phyloP scores from a whole-genome alignment of 2,329 filamentous ascomycete species.

The Botryosphaeria dothidea region DNA sequence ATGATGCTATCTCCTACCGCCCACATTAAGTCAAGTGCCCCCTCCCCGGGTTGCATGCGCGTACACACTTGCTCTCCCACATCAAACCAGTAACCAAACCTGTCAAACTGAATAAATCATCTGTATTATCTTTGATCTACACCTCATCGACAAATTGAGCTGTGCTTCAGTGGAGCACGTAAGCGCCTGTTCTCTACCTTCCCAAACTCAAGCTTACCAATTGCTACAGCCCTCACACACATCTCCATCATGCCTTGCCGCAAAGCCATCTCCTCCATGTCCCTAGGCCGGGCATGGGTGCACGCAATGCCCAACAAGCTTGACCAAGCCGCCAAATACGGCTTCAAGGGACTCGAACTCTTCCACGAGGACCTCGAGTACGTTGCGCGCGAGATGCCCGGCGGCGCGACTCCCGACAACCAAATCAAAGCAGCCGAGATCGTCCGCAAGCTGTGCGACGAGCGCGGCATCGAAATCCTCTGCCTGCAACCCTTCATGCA shows the following conservation, averaged over 20 bases:
- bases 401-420: conserved; percentile 44
- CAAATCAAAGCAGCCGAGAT: conserved; percentile 60
- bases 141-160: no score
- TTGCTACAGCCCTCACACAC: not conserved
- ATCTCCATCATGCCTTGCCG: conserved; percentile 50
- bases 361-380: conserved; percentile 76
- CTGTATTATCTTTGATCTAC: no score
- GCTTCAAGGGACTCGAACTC: conserved; percentile 70
- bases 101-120: no score
- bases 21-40: not conserved
- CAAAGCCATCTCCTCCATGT: conserved; percentile 75
- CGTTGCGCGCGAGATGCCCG: conserved; percentile 52
- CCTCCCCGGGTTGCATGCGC: not conserved
- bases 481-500: conserved; percentile 76
- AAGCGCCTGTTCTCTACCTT: not conserved
- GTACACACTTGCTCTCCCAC: not conserved
- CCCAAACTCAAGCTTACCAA: not conserved
- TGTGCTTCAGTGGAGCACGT: no score
- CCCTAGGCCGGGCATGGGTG: conserved; percentile 70
- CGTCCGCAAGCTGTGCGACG: conserved; percentile 59
- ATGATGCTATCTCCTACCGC: conserved; percentile 12
- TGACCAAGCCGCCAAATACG: conserved; percentile 64
- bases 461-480: conserved; percentile 59
- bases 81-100: no score
- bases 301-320: conserved; percentile 70